Conservation (phyloP, 169 alveolate genomes). For the Eimeria falciformis region DNA sequence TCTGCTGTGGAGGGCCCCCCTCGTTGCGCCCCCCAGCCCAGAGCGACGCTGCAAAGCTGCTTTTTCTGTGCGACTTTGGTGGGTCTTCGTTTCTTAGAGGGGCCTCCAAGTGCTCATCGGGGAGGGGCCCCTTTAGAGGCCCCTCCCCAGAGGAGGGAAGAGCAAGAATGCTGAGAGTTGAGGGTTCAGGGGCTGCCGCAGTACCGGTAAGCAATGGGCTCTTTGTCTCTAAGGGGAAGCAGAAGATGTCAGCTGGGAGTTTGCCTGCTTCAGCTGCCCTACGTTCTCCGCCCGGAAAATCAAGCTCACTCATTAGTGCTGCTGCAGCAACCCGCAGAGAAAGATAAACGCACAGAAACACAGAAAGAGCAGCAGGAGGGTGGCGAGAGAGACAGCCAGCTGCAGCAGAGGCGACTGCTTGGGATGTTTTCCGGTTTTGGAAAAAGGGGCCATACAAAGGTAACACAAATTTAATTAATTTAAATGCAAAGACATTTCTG, state of each 20-base stretch:
- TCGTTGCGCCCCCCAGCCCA: not conserved
- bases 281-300: not conserved
- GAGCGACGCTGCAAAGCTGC: not conserved
- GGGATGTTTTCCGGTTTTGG: not conserved
- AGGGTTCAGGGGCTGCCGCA: not conserved
- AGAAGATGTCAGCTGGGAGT: not conserved
- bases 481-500: too few species aligned
- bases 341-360: not conserved
- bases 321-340: conserved; percentile 43
- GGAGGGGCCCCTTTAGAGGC: not conserved
- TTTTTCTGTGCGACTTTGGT: not conserved
- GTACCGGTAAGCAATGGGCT: not conserved
- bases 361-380: not conserved
- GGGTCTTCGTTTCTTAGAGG: not conserved
- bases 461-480: too few species aligned
- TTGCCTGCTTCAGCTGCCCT: not conserved
- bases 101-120: not conserved
- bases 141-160: not conserved
- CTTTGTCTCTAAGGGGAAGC: not conserved
- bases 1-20: not conserved
- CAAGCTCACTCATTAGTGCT: conserved; percentile 40
- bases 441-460: too few species aligned
- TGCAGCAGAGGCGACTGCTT: conserved; percentile 25
- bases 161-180: not conserved
- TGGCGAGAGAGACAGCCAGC: not conserved